phyloP scores from a whole-genome alignment of 805 yeast species.

The Pichia occidentalis region DNA sequence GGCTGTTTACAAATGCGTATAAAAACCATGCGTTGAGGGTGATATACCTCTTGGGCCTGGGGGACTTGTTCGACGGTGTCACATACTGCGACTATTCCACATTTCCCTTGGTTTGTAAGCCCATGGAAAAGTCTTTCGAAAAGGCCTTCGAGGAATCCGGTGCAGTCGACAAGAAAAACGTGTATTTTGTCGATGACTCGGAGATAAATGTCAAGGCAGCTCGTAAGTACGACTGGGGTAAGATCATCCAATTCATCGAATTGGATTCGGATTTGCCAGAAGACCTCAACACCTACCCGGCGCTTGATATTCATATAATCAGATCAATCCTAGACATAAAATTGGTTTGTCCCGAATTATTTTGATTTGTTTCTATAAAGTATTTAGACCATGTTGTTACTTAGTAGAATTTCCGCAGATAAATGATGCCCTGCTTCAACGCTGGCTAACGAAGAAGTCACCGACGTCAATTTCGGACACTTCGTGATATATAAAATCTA shows the following conservation, averaged over 20 bases:
- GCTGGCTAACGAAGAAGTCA: conserved; percentile 9
- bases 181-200: conserved; percentile 85
- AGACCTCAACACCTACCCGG: conserved; percentile 29
- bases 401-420: neutral
- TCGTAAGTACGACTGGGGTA: conserved; percentile 59
- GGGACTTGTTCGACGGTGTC: conserved; percentile 91
- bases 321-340: conserved; percentile 52
- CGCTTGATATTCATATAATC: conserved; percentile 43
- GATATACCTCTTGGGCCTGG: conserved; percentile 71
- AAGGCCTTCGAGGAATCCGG: conserved; percentile 63
- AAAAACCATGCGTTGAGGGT: conserved; percentile 84
- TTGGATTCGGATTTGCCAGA: conserved; percentile 45
- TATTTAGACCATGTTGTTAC: conserved; percentile 5
- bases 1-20: conserved; percentile 96
- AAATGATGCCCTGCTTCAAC: neutral
- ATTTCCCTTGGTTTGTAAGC: conserved; percentile 77
- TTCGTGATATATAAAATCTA: conserved; percentile 12
- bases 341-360: conserved; percentile 45
- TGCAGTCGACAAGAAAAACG: conserved; percentile 39
- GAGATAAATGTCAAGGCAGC: conserved; percentile 76
- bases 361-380: conserved; percentile 21
- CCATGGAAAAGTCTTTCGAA: conserved; percentile 65
- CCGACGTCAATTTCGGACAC: conserved; percentile 2
- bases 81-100: conserved; percentile 82
- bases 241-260: conserved; percentile 71